A percentile compares a stretch with the other conserved stretches of the same genome.
Conservation (phyloP, 2,329 filamentous ascomycete genomes). For the Aspergillus luchuensis region DNA sequence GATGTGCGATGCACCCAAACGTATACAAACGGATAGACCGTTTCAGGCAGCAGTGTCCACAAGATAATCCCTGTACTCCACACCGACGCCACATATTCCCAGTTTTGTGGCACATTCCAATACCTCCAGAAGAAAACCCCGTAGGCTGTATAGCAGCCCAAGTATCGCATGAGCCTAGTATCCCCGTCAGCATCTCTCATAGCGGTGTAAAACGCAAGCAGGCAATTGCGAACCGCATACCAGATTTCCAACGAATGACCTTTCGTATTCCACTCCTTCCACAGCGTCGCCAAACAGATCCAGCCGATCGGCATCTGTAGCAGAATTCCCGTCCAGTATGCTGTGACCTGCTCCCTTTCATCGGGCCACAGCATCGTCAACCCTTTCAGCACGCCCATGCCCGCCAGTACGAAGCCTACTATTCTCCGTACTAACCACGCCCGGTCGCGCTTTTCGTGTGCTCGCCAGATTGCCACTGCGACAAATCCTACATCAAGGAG, state of each 20-base stretch:
- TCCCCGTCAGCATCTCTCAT: background rate
- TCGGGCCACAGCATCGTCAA: conserved; percentile 18
- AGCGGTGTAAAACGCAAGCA: too few species aligned
- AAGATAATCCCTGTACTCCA: conserved; percentile 24
- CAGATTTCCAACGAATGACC: conserved; percentile 25
- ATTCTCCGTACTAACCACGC: conserved; percentile 10
- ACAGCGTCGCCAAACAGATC: conserved; percentile 17
- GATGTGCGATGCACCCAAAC: conserved; percentile 11
- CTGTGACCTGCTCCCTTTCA: conserved; percentile 25
- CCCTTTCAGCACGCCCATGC: conserved; percentile 2
- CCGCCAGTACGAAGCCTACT: conserved; percentile 8
- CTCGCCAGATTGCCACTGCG: conserved; percentile 11
- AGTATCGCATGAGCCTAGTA: conserved; percentile 21
- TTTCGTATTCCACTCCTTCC: conserved; percentile 13
- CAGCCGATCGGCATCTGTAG: conserved; percentile 25
- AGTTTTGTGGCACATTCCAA: conserved; percentile 24
- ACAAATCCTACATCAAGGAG: conserved; percentile 19
- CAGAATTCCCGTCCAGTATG: conserved; percentile 26
- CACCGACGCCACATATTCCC: conserved; percentile 23
- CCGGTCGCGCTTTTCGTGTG: conserved; percentile 10
- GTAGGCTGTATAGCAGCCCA: conserved; percentile 24
- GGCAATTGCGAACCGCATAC: conserved; percentile 8
- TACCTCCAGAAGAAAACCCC: conserved; percentile 26
- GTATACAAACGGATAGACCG: conserved; percentile 23
- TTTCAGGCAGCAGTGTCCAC: conserved; percentile 23